phyloP scores from a whole-genome alignment of 192 early-diverging fungal species.

The Gigaspora rosea region DNA sequence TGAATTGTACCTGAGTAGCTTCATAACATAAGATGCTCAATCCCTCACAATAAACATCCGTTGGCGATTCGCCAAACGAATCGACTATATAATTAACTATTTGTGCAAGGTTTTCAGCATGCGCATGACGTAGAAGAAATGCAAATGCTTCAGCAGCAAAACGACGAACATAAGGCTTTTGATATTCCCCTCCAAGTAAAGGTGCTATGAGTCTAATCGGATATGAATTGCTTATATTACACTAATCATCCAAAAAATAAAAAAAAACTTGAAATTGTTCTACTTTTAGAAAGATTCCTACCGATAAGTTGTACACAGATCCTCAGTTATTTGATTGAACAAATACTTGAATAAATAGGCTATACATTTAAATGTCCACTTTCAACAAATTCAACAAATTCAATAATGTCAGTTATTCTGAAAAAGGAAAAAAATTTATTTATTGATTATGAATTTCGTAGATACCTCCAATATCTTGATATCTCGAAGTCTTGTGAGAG shows the following conservation, averaged over 20 bases:
- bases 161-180: constrained; percentile 76
- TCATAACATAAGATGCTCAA: constrained; percentile 83
- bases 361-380: constrained; percentile 83
- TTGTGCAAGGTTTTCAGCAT: constrained; percentile 55
- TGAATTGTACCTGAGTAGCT: constrained; percentile 62
- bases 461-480: constrained; percentile 76
- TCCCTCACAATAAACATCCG: constrained; percentile 67
- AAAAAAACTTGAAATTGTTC: no score
- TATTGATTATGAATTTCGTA: not conserved
- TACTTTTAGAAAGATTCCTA: constrained; percentile 30
- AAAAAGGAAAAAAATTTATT: not conserved
- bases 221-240: no score
- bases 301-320: constrained; percentile 76
- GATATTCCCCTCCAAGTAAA: constrained; percentile 64
- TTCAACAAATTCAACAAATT: not conserved
- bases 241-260: not conserved
- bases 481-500: constrained; percentile 65
- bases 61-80: constrained; percentile 45
- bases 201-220: constrained; percentile 64
- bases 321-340: constrained; percentile 62
- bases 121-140: constrained; percentile 81
- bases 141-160: constrained; percentile 94
- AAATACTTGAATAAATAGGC: constrained; percentile 93
- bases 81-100: constrained; percentile 68
- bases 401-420: not conserved